Base-by-base conservation (phyloP, 2,329 filamentous ascomycete species). In the Dothidotthia symphoricarpi region DNA sequence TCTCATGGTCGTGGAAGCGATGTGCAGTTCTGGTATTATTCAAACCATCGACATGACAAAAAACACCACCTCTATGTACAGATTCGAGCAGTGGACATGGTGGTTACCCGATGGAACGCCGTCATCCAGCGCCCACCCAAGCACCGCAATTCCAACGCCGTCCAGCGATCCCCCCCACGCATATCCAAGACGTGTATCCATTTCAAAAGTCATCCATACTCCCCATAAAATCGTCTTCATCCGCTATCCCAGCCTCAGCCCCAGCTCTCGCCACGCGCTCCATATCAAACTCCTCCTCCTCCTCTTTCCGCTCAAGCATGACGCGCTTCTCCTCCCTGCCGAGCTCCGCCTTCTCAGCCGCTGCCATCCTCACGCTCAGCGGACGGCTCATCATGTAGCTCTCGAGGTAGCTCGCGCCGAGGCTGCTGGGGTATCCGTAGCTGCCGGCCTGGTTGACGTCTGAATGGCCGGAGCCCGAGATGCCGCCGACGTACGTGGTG, bases 331-430 rank as follows among this genome's bases (percentile, higher is more conserved):
- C 61, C 3, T 41, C 31, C n/a, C 47, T 54, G 13, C 43, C 43
- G 24, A 60, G 25, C 11, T 51, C 59, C 22, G 56, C 63, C 26
- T 59, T 54, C 31, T 61, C 61, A 12, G 57, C 62, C 6, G 62
- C 61, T 14, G 56, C 54, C 46, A 63, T 60, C n/a, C 63, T 36
- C 29, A 67, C 63, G 17, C 61, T 59, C 44, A 66, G 41, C 27
- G 63, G 62, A 27, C 63, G 55, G 15, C 47, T 55, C 41, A 59
- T 50, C 62, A 67, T 67, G 28, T 67, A 67, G 26, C 57, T 64
- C 41, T 67, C 64, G 27, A 67, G 49, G 36, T 66, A 67, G 40
- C 61, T 66, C 3, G 64, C 64, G 25, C 64, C 64, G 2, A 66
- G 43, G 17, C 49, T 56, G 11, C 48, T 53, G 3, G 64, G 64